Evolutionary conservation across 1,139 yeast species (phyloP).

Genomic region (Pichia sp.): DNA sequence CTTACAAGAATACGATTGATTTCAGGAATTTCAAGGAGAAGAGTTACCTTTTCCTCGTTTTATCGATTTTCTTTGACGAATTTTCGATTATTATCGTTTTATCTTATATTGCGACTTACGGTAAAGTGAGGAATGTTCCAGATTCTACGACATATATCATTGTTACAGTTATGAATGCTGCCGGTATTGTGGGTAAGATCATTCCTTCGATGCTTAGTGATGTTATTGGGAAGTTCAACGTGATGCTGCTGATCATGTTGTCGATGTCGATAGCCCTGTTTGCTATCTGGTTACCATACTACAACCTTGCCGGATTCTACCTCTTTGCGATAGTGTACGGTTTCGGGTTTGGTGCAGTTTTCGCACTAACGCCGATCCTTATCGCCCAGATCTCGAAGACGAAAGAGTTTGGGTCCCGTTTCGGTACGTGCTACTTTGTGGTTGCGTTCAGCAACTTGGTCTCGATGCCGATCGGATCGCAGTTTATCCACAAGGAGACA

Average conservation of each 20-base stretch:
- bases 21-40: slow-evolving; percentile 37
- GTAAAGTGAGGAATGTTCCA: slow-evolving; percentile 36
- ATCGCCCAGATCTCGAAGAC: slow-evolving; percentile 59
- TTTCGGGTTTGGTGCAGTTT: slow-evolving; percentile 27
- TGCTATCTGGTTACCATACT: slow-evolving; percentile 41
- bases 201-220: slow-evolving; percentile 45
- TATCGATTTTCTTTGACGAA: slow-evolving; percentile 23
- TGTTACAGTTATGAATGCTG: slow-evolving; percentile 41
- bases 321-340: slow-evolving; percentile 36
- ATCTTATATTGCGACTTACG: slow-evolving; percentile 44
- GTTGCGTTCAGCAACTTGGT: slow-evolving; percentile 53
- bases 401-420: slow-evolving; percentile 58
- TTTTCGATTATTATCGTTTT: slow-evolving; percentile 22
- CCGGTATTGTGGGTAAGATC: slow-evolving; percentile 45
- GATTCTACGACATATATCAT: slow-evolving; percentile 38
- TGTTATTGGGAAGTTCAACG: slow-evolving; percentile 44
- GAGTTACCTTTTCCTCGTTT: slow-evolving; percentile 28
- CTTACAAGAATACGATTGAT: slow-evolving; percentile 34
- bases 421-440: slow-evolving; percentile 61
- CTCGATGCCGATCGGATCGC: slow-evolving; percentile 49
- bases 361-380: slow-evolving; percentile 31
- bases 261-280: slow-evolving; percentile 30
- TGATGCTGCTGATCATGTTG: slow-evolving; percentile 34
- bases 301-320: slow-evolving; percentile 29
- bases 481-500: slow-evolving; percentile 34